These are phyloP conservation scores for Candida pseudofarinosa DNA, from an alignment of 805 yeast species.

Conservation along the genomic window DNA sequence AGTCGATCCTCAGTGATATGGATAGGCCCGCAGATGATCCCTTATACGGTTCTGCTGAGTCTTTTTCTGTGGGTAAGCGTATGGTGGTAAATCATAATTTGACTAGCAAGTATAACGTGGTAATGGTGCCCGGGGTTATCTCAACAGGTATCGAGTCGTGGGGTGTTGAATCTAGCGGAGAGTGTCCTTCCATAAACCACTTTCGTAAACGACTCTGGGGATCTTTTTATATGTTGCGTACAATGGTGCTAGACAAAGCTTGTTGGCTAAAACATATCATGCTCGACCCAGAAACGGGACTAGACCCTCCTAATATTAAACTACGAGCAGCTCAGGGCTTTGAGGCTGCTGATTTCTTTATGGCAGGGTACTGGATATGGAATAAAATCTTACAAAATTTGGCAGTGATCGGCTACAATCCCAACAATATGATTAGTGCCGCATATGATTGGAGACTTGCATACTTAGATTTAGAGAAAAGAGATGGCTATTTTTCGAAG, in stretches of 20 bases:
- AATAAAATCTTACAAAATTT: constrained; percentile 89
- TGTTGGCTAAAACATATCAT: constrained; percentile 93
- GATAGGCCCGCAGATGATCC: constrained; percentile 29
- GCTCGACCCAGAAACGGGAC: constrained; percentile 86
- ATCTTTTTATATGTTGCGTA: constrained; percentile 86
- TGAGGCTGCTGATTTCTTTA: constrained; percentile 93
- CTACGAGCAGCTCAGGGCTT: constrained; percentile 93
- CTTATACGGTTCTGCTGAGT: constrained; percentile 60
- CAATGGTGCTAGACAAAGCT: constrained; percentile 85
- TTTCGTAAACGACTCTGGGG: constrained; percentile 96
- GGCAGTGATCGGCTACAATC: constrained; percentile 91
- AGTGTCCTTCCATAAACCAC: constrained; percentile 79
- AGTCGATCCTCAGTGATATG: constrained; percentile 56
- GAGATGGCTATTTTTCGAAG: constrained; percentile 82
- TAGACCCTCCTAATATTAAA: constrained; percentile 82
- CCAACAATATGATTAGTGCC: constrained; percentile 85
- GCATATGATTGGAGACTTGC: constrained; percentile 96
- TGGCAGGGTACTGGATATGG: constrained; percentile 99
- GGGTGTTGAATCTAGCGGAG: constrained; percentile 72
- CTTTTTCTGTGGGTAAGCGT: constrained; percentile 80
- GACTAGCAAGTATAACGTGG: constrained; percentile 67
- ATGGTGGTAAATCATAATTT: constrained; percentile 51
- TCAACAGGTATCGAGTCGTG: constrained; percentile 94
- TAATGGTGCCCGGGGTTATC: constrained; percentile 94
- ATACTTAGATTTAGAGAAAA: constrained; percentile 77